Base-by-base conservation (phyloP, 257 asterid species). In the Solanum lycopersicoides region DNA sequence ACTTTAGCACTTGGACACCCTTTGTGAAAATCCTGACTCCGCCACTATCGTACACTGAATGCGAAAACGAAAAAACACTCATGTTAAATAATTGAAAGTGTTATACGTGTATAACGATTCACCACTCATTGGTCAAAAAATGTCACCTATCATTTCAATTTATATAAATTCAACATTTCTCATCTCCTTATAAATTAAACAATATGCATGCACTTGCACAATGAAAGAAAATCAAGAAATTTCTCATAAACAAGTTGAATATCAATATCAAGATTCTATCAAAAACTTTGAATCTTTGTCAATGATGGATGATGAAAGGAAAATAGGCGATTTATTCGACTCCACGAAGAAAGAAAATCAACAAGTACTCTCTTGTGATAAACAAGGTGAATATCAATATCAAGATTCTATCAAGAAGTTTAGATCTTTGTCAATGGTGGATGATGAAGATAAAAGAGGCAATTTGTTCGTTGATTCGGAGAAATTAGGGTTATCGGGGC, bases 101-200 rank as follows among this genome's bases (percentile, higher is more conserved):
- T 82, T 82, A 32, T 44, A 82, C 85, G 85, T 82, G 85, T 82
- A 32, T 82, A 20, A 18, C 69, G 53, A 10, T 50, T 32, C 45
- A 82, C 69, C 85, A 82, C 71, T 39, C 71, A 82, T 50, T 82
- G 66, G n/a, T 18, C 28, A 45, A 16, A 28, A 47, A 45, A 79
- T 37, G 16, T 18, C 41, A 21, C 63, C 42, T 4, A 45, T 45
- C 45, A 28, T 44, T 44, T 65, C 2, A 77, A n/a, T 45, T 21
- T 47, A 9, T 79, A 80, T 39, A 74, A 45, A 30, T 82, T 50
- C 69, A 50, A 50, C 44, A 50, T 9, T 47, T 28, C 23, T 41
- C 21, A 41, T 32, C 42, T 39, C 42, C 42, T 39, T 39, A 39
- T 39, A 39, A 28, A 39, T 39, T 56, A 8, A 25, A 77, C 42